These are phyloP conservation scores for Cercospora sojina DNA, from an alignment of 2,329 filamentous ascomycete species.

Conservation along the genomic window DNA sequence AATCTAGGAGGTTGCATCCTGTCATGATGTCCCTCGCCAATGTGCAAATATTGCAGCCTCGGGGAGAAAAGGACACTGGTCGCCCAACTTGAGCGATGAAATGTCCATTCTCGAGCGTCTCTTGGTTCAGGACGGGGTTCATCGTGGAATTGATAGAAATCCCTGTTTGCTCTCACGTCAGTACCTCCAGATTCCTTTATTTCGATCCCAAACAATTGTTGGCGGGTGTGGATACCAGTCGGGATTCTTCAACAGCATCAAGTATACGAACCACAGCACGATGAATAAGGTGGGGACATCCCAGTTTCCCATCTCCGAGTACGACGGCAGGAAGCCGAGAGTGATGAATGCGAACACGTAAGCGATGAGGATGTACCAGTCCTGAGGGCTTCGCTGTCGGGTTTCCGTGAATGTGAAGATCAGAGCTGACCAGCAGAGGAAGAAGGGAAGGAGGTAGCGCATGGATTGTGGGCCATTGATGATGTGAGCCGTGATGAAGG, in stretches of 20 bases:
- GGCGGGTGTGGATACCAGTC: too few relatives aligned
- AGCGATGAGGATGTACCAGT: neutral
- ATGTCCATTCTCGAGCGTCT: too few relatives aligned
- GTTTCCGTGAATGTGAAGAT: neutral
- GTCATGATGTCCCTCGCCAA: neutral
- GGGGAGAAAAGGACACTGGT: neutral
- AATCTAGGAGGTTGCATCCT: neutral
- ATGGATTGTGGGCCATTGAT: neutral
- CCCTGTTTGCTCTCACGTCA: too few relatives aligned
- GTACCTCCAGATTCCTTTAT: too few relatives aligned
- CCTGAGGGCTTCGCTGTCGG: neutral
- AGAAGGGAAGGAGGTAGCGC: neutral
- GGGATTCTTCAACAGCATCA: neutral
- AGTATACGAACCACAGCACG: neutral
- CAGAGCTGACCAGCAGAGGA: neutral
- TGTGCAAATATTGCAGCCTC: neutral
- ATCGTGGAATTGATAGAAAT: too few relatives aligned
- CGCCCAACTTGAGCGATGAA: too few relatives aligned
- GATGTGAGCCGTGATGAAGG: neutral
- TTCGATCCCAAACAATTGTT: too few relatives aligned
- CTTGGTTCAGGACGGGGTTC: too few relatives aligned
- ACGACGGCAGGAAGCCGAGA: neutral
- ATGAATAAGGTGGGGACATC: neutral
- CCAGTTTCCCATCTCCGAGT: conserved; percentile 1
- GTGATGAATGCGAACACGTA: neutral